Percentiles rank a stretch among this genome's conserved stretches.
Conservation (phyloP, 1,284 basidiomycete species). For the Malassezia furfur region DNA sequence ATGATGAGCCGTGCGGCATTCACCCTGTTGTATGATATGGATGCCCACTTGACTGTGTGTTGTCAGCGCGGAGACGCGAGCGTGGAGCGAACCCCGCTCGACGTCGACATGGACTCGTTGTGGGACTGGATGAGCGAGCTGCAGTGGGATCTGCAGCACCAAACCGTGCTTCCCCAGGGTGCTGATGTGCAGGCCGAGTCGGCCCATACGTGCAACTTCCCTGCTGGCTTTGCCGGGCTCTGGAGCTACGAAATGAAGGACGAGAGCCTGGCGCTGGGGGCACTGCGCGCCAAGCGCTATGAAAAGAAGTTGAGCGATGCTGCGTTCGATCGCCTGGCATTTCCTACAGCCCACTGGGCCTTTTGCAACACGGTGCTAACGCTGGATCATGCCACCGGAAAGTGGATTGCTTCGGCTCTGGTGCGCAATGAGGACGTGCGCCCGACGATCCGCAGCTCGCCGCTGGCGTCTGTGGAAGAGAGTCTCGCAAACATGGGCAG, state of each 20-base stretch:
- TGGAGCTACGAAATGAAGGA: constrained; percentile 56
- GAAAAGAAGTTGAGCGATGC: background rate
- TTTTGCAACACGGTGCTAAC: constrained; percentile 50
- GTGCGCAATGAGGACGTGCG: background rate
- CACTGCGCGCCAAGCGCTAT: constrained; percentile 1
- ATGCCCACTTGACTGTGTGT: background rate
- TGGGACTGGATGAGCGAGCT: constrained; percentile 15
- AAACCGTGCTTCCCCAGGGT: background rate
- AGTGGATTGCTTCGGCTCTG: constrained; percentile 51
- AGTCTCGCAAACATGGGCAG: background rate
- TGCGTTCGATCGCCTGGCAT: constrained; percentile 7
- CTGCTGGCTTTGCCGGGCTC: constrained; percentile 53
- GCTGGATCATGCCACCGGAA: constrained; percentile 42
- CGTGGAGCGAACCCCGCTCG: background rate
- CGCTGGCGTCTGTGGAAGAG: background rate
- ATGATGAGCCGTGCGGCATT: constrained; percentile 41
- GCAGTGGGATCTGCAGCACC: constrained; percentile 1
- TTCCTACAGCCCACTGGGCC: constrained; percentile 48
- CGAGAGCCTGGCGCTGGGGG: constrained; percentile 48
- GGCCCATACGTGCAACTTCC: constrained; percentile 25
- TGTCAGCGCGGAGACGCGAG: background rate
- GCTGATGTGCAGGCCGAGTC: background rate
- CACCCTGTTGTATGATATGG: constrained; percentile 27
- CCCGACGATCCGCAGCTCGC: background rate
- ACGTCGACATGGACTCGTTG: background rate